These are phyloP conservation scores for Lichtheimia corymbifera DNA, from an alignment of 371 early-diverging fungal genomes.

Conservation along the genomic window DNA sequence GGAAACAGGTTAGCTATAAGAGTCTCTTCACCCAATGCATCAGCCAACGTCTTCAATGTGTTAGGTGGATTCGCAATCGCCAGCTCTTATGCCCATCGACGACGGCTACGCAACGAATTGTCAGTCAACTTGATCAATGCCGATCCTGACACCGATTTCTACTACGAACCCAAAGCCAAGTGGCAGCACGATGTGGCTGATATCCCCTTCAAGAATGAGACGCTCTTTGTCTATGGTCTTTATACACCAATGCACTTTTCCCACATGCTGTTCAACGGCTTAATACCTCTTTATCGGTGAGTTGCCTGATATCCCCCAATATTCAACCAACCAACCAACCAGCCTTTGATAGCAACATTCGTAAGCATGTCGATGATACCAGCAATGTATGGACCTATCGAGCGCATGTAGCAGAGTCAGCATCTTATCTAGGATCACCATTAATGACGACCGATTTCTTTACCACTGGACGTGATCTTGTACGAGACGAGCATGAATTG, in stretches of 20 bases:
- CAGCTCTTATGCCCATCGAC: not conserved
- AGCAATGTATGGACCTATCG: slow-evolving; percentile 40
- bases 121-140: slow-evolving; percentile 42
- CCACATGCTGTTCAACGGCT: slow-evolving; percentile 52
- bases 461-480: slow-evolving; percentile 37
- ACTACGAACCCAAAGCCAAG: slow-evolving; percentile 37
- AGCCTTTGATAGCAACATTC: too few species aligned
- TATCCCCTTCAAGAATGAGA: slow-evolving; percentile 29
- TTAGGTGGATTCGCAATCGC: slow-evolving; percentile 14
- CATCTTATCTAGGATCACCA: not conserved
- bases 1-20: not conserved
- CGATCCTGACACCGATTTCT: slow-evolving; percentile 26
- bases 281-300: slow-evolving; percentile 49
- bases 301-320: not conserved
- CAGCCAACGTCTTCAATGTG: too few species aligned
- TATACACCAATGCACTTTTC: slow-evolving; percentile 52
- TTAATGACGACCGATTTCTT: slow-evolving; percentile 33
- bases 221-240: slow-evolving; percentile 50
- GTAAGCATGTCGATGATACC: too few species aligned
- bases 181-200: not conserved
- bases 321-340: too few species aligned
- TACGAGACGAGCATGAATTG: slow-evolving; percentile 25
- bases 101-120: slow-evolving; percentile 16
- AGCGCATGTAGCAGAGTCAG: slow-evolving; percentile 10
- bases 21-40: not conserved